These are phyloP conservation scores for Xerocomus potaroensis DNA, from an alignment of 768 basidiomycete genomes.

Conservation along the genomic window DNA sequence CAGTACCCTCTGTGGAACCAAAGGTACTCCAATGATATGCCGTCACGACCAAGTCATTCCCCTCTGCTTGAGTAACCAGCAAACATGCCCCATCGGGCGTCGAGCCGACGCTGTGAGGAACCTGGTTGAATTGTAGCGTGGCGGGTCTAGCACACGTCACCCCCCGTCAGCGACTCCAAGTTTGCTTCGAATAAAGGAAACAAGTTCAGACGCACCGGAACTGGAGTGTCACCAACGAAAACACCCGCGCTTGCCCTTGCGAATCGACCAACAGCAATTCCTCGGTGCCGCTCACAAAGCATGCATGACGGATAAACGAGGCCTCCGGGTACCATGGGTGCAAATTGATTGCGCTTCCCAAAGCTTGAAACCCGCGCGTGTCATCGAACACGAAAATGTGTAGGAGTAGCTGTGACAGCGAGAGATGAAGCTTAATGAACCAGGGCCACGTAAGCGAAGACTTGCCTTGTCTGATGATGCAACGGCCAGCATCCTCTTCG, in stretches of 20 bases:
- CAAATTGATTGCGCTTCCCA: constrained; percentile 40
- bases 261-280: constrained; percentile 51
- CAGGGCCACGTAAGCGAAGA: background rate
- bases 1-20: constrained; percentile 45
- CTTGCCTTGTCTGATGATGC: constrained; percentile 40
- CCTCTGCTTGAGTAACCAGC: constrained; percentile 29
- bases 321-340: constrained; percentile 38
- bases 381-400: constrained; percentile 50
- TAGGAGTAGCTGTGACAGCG: constrained; percentile 29
- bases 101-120: constrained; percentile 33
- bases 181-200: too few relatives aligned
- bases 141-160: constrained; percentile 37
- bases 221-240: constrained; percentile 48
- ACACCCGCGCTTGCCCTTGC: constrained; percentile 42
- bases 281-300: constrained; percentile 48
- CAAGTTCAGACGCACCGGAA: constrained; percentile 38
- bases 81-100: constrained; percentile 56
- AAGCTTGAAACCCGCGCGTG: constrained; percentile 35
- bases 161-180: background rate
- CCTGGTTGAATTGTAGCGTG: constrained; percentile 34
- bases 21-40: constrained; percentile 57
- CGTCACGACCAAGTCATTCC: background rate
- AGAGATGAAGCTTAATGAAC: too few relatives aligned
- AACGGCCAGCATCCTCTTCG: constrained; percentile 43
- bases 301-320: constrained; percentile 31